A percentile compares a stretch with the other conserved stretches of the same genome.
phyloP scores from a whole-genome alignment of 306 rosid genomes.

The Vicia faba region DNA sequence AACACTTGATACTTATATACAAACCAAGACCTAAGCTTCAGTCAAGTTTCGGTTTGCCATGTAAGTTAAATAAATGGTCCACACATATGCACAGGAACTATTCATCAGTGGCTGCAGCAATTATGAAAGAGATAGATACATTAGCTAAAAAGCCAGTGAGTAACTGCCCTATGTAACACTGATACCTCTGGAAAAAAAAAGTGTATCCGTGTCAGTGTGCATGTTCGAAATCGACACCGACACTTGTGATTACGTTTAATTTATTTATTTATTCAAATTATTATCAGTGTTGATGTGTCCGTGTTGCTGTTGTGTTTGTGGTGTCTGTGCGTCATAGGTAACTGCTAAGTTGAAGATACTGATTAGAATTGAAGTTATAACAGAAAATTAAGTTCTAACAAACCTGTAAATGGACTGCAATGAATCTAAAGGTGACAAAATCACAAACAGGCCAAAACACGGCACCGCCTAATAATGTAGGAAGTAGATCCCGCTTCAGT shows the following conservation, averaged over 20 bases:
- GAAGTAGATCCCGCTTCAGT: slow-evolving; percentile 70
- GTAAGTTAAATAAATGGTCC: slow-evolving; percentile 80
- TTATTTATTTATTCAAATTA: too few species aligned
- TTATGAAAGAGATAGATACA: not conserved
- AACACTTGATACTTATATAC: not conserved
- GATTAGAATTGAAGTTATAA: slow-evolving; percentile 7
- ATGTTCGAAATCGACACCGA: too few species aligned
- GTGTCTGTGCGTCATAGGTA: not conserved
- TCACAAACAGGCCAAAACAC: slow-evolving; percentile 77
- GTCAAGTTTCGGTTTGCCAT: slow-evolving; percentile 63
- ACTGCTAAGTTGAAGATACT: slow-evolving; percentile 5
- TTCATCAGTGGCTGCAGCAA: slow-evolving; percentile 73
- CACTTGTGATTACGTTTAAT: too few species aligned
- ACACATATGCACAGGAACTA: slow-evolving; percentile 64
- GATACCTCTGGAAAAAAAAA: not conserved
- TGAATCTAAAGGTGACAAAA: slow-evolving; percentile 64
- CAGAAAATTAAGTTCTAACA: slow-evolving; percentile 20
- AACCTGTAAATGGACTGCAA: slow-evolving; percentile 78
- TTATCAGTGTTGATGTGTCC: too few species aligned
- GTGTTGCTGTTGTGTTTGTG: too few species aligned
- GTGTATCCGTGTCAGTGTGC: too few species aligned
- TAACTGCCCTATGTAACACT: not conserved
- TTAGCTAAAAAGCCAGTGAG: slow-evolving; percentile 21
- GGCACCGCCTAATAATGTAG: slow-evolving; percentile 59
- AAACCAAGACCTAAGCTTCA: slow-evolving; percentile 29